A percentile compares a stretch with the other conserved stretches of the same genome.
phyloP scores from a whole-genome alignment of 495 filamentous ascomycete species.

The Durotheca rogersii region DNA sequence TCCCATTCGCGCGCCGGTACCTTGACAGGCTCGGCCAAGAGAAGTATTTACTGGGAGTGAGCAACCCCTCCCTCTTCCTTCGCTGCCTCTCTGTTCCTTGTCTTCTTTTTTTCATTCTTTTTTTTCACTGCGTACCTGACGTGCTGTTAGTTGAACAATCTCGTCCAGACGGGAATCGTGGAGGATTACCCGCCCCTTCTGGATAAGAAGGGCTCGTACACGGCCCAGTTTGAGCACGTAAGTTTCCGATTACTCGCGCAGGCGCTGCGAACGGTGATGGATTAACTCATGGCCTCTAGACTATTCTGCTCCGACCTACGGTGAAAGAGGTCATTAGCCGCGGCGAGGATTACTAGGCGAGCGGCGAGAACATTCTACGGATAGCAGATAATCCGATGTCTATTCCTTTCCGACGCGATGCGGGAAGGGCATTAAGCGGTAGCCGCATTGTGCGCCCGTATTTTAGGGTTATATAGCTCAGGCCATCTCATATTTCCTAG shows the following conservation, averaged over 20 bases:
- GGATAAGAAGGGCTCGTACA: conserved; percentile 93
- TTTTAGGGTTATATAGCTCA: too few species aligned
- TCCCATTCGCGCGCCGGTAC: conserved; percentile 84
- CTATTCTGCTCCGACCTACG: conserved; percentile 80
- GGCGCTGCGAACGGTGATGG: conserved; percentile 27
- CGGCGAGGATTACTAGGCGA: conserved; percentile 77
- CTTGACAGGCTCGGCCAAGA: conserved; percentile 83
- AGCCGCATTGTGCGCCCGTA: too few species aligned
- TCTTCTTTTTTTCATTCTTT: neutral
- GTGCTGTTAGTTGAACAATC: conserved; percentile 72
- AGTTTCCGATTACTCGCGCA: conserved; percentile 35
- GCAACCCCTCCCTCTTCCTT: conserved; percentile 26
- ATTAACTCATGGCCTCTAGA: conserved; percentile 55
- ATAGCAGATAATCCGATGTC: neutral
- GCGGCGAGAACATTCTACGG: neutral
- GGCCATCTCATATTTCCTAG: too few species aligned
- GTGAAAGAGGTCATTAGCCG: conserved; percentile 93
- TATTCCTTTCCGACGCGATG: neutral
- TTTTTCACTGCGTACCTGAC: conserved; percentile 19
- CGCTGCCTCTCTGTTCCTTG: neutral
- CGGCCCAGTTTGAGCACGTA: conserved; percentile 93
- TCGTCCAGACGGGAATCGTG: conserved; percentile 80
- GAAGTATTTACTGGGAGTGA: conserved; percentile 81
- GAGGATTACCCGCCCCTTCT: conserved; percentile 86
- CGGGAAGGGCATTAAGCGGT: too few species aligned